Percentiles rank a stretch among this genome's conserved stretches.
phyloP scores from a whole-genome alignment of 352 stramenopile species.

The Blastocystis sp. region DNA sequence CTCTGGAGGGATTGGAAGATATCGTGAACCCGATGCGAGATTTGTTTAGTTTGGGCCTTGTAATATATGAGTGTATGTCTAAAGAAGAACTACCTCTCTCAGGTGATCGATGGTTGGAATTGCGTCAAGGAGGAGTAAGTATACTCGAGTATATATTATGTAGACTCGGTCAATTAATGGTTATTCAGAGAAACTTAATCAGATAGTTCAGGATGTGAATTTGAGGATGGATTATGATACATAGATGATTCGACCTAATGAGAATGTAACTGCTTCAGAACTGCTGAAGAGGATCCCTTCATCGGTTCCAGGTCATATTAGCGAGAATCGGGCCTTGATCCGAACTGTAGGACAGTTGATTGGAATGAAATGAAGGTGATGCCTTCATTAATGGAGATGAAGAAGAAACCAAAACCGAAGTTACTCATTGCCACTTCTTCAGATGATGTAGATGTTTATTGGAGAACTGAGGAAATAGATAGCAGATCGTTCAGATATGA shows the following conservation, averaged over 20 bases:
- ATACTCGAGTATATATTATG: background rate
- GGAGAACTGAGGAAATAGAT: background rate
- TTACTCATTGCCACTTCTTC: background rate
- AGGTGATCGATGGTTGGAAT: slow-evolving; percentile 4
- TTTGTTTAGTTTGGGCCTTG: slow-evolving; percentile 39
- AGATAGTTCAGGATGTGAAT: slow-evolving; percentile 22
- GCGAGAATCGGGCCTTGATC: background rate
- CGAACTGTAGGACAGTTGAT: background rate
- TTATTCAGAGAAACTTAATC: slow-evolving; percentile 33
- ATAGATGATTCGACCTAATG: slow-evolving; percentile 12
- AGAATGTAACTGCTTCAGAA: background rate
- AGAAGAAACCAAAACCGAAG: slow-evolving; percentile 3
- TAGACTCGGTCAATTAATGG: background rate
- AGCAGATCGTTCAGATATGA: slow-evolving; percentile 28
- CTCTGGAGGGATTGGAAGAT: slow-evolving; percentile 31
- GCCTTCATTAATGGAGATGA: background rate
- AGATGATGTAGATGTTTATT: background rate
- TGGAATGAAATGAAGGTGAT: background rate
- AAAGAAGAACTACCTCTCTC: slow-evolving; percentile 5
- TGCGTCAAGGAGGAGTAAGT: background rate
- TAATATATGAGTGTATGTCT: background rate
- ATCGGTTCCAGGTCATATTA: background rate
- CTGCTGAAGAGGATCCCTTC: background rate
- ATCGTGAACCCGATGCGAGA: background rate
- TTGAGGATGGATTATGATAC: background rate